These are phyloP conservation scores for Penicillium simplicissimum DNA, from an alignment of 495 filamentous ascomycete species.

Conservation along the genomic window DNA sequence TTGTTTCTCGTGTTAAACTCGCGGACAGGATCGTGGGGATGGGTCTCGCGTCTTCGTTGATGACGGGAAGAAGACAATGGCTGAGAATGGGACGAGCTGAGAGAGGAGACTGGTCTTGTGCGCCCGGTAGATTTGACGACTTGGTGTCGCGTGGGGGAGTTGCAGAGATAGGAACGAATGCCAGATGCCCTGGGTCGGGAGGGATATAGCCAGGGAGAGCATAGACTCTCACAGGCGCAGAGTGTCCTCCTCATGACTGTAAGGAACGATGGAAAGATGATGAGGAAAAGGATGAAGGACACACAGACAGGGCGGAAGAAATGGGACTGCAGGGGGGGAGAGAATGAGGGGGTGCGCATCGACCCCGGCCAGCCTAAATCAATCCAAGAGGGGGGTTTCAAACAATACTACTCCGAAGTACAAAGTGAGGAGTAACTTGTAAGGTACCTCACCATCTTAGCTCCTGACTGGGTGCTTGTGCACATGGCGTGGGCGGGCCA, in stretches of 20 bases:
- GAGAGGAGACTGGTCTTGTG: constrained; percentile 12
- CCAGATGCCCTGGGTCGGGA: constrained; percentile 19
- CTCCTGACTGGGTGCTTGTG: not conserved
- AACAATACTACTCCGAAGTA: not conserved
- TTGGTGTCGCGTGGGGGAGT: not conserved
- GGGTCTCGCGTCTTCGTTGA: not conserved
- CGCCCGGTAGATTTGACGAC: not conserved
- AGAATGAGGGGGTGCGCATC: constrained; percentile 17
- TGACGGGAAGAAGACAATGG: not conserved
- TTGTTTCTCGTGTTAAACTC: constrained; percentile 9
- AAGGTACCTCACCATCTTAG: not conserved
- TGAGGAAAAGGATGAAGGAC: not conserved
- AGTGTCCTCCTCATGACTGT: constrained; percentile 28
- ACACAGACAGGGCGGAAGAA: not conserved
- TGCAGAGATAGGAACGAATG: constrained; percentile 8
- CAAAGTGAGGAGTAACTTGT: not conserved
- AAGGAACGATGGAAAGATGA: constrained; percentile 1
- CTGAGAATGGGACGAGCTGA: not conserved
- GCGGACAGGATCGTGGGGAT: not conserved
- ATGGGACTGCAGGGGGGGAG: not conserved
- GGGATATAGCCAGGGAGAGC: constrained; percentile 24
- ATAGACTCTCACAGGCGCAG: constrained; percentile 24
- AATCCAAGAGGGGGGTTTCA: not conserved
- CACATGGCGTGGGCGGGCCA: constrained; percentile 2
- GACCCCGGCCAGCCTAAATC: constrained; percentile 18